Evolutionary conservation across 2,329 filamentous ascomycete species (phyloP).

Genomic region (Xylaria sp.): DNA sequence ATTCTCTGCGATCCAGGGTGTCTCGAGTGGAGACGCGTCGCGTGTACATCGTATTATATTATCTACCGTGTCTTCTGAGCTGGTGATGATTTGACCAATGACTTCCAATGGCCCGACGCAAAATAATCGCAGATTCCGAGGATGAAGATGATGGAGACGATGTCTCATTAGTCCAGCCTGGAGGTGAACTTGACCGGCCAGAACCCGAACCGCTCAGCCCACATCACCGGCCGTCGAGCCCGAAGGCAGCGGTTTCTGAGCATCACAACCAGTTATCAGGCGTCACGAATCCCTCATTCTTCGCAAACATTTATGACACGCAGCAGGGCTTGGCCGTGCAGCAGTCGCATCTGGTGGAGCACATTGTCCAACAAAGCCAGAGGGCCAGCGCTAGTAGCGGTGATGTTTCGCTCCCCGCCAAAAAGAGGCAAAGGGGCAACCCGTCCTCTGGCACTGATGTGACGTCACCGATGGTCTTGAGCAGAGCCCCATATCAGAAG

Average conservation of each 20-base stretch:
- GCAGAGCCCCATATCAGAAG: conserved; percentile 35
- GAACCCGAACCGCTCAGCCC: conserved; percentile 49
- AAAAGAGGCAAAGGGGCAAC: conserved; percentile 40
- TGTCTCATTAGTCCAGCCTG: conserved; percentile 33
- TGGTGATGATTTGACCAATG: background rate
- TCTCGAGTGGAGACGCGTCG: conserved; percentile 37
- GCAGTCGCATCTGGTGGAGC: conserved; percentile 49
- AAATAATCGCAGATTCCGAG: conserved; percentile 52
- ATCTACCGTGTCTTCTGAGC: conserved; percentile 8
- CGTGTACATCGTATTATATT: conserved; percentile 12
- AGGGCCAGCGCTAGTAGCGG: conserved; percentile 48
- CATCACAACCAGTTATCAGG: conserved; percentile 39
- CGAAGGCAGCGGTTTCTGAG: conserved; percentile 30
- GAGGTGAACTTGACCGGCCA: conserved; percentile 37
- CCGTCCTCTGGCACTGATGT: conserved; percentile 48
- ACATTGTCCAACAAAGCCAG: conserved; percentile 50
- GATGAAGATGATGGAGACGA: conserved; percentile 47
- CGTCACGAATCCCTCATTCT: conserved; percentile 47
- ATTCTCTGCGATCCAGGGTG: background rate
- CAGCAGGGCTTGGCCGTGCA: conserved; percentile 45
- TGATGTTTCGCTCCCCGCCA: conserved; percentile 45
- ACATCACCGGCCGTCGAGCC: conserved; percentile 36
- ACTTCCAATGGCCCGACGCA: conserved; percentile 44
- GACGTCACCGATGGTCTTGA: conserved; percentile 43
- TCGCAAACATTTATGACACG: conserved; percentile 44